Evolutionary conservation across 225 moss, liverwort and hornwort genomes (phyloP).

Genomic region (Straminergon stramineum): DNA sequence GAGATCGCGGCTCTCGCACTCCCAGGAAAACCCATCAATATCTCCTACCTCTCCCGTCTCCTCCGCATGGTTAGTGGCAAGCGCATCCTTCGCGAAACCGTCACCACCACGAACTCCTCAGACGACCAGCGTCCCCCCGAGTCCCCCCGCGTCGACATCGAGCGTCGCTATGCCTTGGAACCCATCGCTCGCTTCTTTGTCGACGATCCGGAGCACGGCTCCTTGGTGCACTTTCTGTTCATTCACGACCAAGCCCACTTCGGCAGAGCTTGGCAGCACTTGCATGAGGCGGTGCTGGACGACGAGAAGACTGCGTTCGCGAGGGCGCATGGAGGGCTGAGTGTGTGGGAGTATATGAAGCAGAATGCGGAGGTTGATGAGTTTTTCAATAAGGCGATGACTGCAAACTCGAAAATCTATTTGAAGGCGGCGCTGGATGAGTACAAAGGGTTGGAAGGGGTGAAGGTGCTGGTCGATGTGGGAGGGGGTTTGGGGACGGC

Average conservation of each 20-base stretch:
- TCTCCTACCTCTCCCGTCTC: background rate
- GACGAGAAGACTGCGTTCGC: background rate
- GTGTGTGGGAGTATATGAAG: background rate
- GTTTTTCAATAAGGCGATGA: background rate
- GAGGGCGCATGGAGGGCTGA: background rate
- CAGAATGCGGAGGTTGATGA: background rate
- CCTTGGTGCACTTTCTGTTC: background rate
- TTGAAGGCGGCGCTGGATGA: background rate
- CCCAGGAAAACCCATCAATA: too few relatives aligned
- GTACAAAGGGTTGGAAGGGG: background rate
- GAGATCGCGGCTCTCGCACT: too few relatives aligned
- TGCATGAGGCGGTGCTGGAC: conserved; percentile 12
- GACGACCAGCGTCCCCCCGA: background rate
- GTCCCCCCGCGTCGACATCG: background rate
- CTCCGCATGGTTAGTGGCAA: background rate
- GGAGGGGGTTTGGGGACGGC: background rate
- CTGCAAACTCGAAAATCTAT: background rate
- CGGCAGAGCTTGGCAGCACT: background rate
- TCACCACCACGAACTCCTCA: background rate
- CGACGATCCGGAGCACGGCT: conserved; percentile 4
- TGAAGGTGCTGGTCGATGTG: background rate
- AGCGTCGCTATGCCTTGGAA: background rate
- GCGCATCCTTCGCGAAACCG: background rate
- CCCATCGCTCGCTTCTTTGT: conserved; percentile 5
- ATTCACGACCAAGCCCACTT: background rate